phyloP scores from a whole-genome alignment of 164 flowering plant genomes.

The Santalum album region DNA sequence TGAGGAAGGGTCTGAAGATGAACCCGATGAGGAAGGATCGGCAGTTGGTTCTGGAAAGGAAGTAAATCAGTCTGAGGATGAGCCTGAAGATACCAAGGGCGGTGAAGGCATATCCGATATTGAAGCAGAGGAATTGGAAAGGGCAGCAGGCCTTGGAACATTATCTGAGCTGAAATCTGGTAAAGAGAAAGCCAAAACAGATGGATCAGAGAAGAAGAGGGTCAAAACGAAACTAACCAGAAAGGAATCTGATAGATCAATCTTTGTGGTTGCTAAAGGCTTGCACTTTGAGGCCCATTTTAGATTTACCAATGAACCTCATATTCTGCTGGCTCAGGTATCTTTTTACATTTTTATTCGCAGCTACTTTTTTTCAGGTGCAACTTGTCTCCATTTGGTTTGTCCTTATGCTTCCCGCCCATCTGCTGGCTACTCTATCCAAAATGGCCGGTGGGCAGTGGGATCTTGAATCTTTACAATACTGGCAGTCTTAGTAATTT shows the following conservation, averaged over 20 bases:
- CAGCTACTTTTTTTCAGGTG: too few species aligned
- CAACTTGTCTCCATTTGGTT: too few species aligned
- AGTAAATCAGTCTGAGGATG: slow-evolving; percentile 23
- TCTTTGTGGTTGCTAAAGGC: slow-evolving; percentile 29
- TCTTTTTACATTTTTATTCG: not conserved
- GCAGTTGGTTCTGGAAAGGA: slow-evolving; percentile 27
- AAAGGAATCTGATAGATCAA: slow-evolving; percentile 35
- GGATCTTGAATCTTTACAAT: too few species aligned
- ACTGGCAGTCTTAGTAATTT: too few species aligned
- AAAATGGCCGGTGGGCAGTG: too few species aligned
- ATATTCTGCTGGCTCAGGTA: slow-evolving; percentile 82
- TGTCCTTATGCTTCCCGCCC: too few species aligned
- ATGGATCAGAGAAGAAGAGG: slow-evolving; percentile 11
- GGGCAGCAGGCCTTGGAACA: slow-evolving; percentile 7
- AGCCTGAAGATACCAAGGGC: slow-evolving; percentile 20
- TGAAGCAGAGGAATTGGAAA: slow-evolving; percentile 25
- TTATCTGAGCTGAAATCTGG: slow-evolving; percentile 18
- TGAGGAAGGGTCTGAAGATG: slow-evolving; percentile 56
- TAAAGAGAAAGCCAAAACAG: slow-evolving; percentile 14
- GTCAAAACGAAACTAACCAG: not conserved
- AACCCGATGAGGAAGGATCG: slow-evolving; percentile 22
- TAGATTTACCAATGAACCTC: slow-evolving; percentile 53
- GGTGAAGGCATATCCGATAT: slow-evolving; percentile 22
- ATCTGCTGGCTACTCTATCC: too few species aligned
- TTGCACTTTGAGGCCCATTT: slow-evolving; percentile 59